Conservation (phyloP, 2,329 filamentous ascomycete species). For the Xylariaceae sp. region DNA sequence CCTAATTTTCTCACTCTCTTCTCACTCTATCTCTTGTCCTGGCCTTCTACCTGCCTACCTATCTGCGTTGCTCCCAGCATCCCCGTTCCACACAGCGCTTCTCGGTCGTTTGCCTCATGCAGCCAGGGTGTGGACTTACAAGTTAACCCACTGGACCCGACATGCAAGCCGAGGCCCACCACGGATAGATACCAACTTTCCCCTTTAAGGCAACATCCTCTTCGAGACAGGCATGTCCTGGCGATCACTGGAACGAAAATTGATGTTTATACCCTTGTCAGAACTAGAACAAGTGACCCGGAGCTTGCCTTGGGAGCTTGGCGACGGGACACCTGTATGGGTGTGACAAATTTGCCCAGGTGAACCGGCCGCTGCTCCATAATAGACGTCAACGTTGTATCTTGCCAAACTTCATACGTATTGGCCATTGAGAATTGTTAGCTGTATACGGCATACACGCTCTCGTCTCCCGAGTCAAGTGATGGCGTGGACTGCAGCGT, state of each 20-base stretch:
- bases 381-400: slow-evolving; percentile 5
- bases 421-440: background rate
- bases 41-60: background rate
- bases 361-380: slow-evolving; percentile 7
- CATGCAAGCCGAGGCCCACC: slow-evolving; percentile 31
- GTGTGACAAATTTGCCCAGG: slow-evolving; percentile 12
- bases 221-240: slow-evolving; percentile 29
- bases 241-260: slow-evolving; percentile 33
- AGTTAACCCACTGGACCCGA: slow-evolving; percentile 23
- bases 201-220: slow-evolving; percentile 26
- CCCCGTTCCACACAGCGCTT: slow-evolving; percentile 17
- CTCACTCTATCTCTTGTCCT: background rate
- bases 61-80: slow-evolving; percentile 3
- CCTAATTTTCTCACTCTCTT: slow-evolving; percentile 3
- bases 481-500: background rate
- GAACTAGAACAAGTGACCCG: slow-evolving; percentile 21
- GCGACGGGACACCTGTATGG: slow-evolving; percentile 15
- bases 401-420: background rate
- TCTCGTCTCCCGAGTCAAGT: background rate
- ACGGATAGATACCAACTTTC: slow-evolving; percentile 29
- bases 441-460: background rate
- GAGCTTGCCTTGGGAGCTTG: slow-evolving; percentile 12
- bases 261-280: slow-evolving; percentile 29
- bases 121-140: slow-evolving; percentile 26
- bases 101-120: slow-evolving; percentile 32